Evolutionary conservation across 345 rosid species (phyloP).

Genomic region (Clarkia xantiana): DNA sequence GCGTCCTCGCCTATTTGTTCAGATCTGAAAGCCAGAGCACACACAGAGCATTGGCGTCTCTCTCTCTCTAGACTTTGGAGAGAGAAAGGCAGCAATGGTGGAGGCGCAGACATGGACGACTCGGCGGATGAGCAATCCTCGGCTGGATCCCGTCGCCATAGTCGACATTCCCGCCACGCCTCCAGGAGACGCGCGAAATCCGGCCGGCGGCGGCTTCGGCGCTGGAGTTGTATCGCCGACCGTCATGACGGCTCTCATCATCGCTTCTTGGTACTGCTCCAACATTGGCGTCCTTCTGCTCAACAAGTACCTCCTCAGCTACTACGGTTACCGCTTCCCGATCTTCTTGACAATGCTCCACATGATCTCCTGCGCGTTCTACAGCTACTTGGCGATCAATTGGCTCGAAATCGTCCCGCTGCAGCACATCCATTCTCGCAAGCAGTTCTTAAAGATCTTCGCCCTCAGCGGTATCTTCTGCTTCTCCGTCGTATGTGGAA

Average conservation of each 20-base stretch:
- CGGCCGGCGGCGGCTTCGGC: conserved; percentile 14
- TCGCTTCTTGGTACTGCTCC: conserved; percentile 84
- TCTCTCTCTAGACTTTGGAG: conserved; percentile 11
- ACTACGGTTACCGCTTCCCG: conserved; percentile 82
- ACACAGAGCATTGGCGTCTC: background rate
- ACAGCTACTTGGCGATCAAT: conserved; percentile 62
- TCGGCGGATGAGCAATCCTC: conserved; percentile 94
- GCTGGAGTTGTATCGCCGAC: conserved; percentile 32
- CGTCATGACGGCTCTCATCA: conserved; percentile 50
- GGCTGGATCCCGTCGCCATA: conserved; percentile 32
- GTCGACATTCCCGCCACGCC: conserved; percentile 88
- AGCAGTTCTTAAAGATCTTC: conserved; percentile 70
- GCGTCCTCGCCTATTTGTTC: conserved; percentile 6
- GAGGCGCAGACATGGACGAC: conserved; percentile 99
- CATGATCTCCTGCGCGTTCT: conserved; percentile 75
- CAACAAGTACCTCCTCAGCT: conserved; percentile 87
- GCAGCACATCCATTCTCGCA: conserved; percentile 65
- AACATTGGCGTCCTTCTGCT: conserved; percentile 91
- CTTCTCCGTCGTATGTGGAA: conserved; percentile 93
- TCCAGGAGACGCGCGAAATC: conserved; percentile 46
- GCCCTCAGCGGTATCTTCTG: conserved; percentile 74
- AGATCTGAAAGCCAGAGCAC: conserved; percentile 25
- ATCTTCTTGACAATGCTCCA: conserved; percentile 89
- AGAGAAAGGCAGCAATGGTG: conserved; percentile 41
- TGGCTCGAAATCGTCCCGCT: conserved; percentile 68